Percentiles rank a stretch among this genome's conserved stretches.
These are phyloP conservation scores for Kluyveromyces siamensis DNA, from an alignment of 805 yeast species.

Conservation along the genomic window DNA sequence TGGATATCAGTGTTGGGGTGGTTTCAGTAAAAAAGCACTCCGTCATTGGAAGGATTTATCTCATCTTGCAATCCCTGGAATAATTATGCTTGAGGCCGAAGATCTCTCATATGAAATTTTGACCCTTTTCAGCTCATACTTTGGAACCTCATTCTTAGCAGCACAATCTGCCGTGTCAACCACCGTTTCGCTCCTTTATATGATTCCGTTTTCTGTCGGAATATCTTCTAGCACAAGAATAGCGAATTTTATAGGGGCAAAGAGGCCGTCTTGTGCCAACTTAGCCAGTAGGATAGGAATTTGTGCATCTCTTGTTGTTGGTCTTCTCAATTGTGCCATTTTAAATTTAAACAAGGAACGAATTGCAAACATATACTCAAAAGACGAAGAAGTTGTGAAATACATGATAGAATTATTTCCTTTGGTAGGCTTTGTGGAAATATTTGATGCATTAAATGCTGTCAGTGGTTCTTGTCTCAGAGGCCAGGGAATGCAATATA, in stretches of 20 bases:
- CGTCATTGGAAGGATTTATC: constrained; percentile 51
- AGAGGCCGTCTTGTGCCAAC: constrained; percentile 38
- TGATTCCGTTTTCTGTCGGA: constrained; percentile 68
- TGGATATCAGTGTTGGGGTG: constrained; percentile 67
- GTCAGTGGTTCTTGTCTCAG: constrained; percentile 72
- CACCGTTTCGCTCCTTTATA: constrained; percentile 53
- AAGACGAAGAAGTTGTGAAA: constrained; percentile 46
- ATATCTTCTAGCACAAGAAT: constrained; percentile 66
- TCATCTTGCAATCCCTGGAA: constrained; percentile 63
- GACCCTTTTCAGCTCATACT: constrained; percentile 59
- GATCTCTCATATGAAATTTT: constrained; percentile 65
- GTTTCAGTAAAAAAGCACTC: constrained; percentile 41
- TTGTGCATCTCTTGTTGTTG: constrained; percentile 34
- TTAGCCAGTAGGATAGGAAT: constrained; percentile 39
- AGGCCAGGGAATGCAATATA: constrained; percentile 77
- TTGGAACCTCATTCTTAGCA: constrained; percentile 63
- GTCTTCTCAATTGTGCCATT: constrained; percentile 41
- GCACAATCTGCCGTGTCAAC: constrained; percentile 69
- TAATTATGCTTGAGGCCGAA: constrained; percentile 70
- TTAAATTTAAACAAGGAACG: constrained; percentile 39
- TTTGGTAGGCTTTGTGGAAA: constrained; percentile 56
- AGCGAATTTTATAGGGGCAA: constrained; percentile 63
- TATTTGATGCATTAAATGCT: constrained; percentile 64
- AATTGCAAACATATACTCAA: constrained; percentile 52
- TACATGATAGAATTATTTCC: constrained; percentile 46